Percentiles rank a stretch among this genome's conserved stretches.
phyloP scores from a whole-genome alignment of 805 yeast species.

The Blastobotrys parvus region DNA sequence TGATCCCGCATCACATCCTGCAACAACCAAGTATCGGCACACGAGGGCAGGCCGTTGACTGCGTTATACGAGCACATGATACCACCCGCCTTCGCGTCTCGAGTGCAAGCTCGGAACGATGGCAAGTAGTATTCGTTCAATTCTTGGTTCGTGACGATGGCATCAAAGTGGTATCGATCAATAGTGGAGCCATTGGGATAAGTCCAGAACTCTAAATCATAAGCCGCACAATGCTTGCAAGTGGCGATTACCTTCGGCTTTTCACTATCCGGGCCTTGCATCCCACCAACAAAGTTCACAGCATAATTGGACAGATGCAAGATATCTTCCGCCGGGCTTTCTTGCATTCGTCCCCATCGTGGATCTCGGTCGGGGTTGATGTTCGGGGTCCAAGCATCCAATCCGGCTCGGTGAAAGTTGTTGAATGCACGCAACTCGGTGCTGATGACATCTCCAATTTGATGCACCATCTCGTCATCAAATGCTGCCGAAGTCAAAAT shows the following conservation, averaged over 20 bases:
- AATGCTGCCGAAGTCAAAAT: constrained; percentile 8
- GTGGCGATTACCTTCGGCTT: constrained; percentile 5
- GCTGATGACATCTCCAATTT: constrained; percentile 5
- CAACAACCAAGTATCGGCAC: constrained; percentile 10
- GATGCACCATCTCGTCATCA: constrained; percentile 6
- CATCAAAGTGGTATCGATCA: constrained; percentile 6
- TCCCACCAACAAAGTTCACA: constrained; percentile 5
- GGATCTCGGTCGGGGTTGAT: constrained; percentile 11
- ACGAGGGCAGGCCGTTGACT: constrained; percentile 12
- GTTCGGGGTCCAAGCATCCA: constrained; percentile 11
- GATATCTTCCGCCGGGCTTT: constrained; percentile 13
- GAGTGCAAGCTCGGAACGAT: constrained; percentile 6
- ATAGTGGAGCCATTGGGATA: too few species aligned
- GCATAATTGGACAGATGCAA: constrained; percentile 6
- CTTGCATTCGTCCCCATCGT: constrained; percentile 14
- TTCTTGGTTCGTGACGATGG: constrained; percentile 8
- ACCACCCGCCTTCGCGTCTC: constrained; percentile 8
- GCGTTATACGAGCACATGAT: constrained; percentile 13
- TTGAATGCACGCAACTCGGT: constrained; percentile 11
- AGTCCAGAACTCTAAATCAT: constrained; percentile 11
- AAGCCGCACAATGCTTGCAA: constrained; percentile 12
- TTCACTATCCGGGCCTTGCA: constrained; percentile 8
- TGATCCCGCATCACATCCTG: constrained; percentile 6
- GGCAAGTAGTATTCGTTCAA: constrained; percentile 10
- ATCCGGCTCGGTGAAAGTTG: constrained; percentile 7